Base-by-base conservation (phyloP, 345 rosid species). In the Eucalyptus pauciflora region DNA sequence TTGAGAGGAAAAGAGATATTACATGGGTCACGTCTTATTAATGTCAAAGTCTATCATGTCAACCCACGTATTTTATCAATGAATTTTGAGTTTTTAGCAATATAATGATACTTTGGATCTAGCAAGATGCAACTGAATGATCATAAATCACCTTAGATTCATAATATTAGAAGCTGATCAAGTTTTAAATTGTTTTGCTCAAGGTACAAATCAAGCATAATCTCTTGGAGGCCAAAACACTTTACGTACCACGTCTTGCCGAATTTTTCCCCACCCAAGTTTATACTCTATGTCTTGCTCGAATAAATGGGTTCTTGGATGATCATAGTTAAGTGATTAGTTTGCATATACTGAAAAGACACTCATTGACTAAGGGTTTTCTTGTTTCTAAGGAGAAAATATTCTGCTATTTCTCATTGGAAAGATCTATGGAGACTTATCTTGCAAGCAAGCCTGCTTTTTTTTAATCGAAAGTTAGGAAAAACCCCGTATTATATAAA, bases 41-140 rank as follows among this genome's bases (percentile, higher is more conserved):
- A 11, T 76, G 48, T 41, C 29, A 76, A 1, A 22, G 2, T 20
- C 27, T 41, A 5, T 41, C 29, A 7, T 3, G 0, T 41, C 16
- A 41, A 10, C 0, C 8, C 14, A 12, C 1, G 0, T 76, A 76
- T 76, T 3, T 41, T 41, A 76, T 76, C 2, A 76, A 76, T 41
- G 15, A 41, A 37, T 41, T 76, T 76, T 24, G 13, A 10, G 15
- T 6, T 20, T 17, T 41, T 76, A 41, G 85, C 48, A 2, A 76
- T 12, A 20, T 76, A 76, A 41, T 10, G 15, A 20, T 7, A 12
- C 2, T 1, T 10, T 0, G 48, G 85, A 41, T 37, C 27, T 3
- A 2, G 7, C 18, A 64, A 13, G 37, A n/a, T 15, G 5, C 37
- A 3, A n/a, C 37, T 14, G 41, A n/a, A 64, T 3, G 24, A 37